Conservation (phyloP, 176 grass and related monocot species). For the Areca catechu region DNA sequence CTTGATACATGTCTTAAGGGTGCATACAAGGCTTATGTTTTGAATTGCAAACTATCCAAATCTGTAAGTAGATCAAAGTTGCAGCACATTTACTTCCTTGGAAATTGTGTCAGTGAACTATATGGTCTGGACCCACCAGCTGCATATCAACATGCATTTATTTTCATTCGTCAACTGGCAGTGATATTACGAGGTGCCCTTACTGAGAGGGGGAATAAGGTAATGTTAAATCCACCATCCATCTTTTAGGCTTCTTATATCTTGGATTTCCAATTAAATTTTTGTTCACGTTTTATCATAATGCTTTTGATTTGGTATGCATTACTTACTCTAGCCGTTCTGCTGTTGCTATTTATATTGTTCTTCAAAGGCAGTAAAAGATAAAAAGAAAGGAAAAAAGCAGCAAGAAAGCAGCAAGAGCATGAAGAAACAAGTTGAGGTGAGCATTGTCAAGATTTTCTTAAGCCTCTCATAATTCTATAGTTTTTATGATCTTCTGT, state of each 20-base stretch:
- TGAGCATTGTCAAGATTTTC: slow-evolving; percentile 19
- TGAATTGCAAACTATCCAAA: slow-evolving; percentile 96
- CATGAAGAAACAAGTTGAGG: slow-evolving; percentile 63
- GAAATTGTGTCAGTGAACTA: slow-evolving; percentile 82
- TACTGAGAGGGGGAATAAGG: slow-evolving; percentile 84
- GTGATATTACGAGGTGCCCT: slow-evolving; percentile 66
- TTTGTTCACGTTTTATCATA: too few relatives aligned
- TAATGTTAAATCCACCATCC: slow-evolving; percentile 22
- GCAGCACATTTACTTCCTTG: slow-evolving; percentile 83
- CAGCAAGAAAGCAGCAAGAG: slow-evolving; percentile 62
- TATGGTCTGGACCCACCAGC: slow-evolving; percentile 59
- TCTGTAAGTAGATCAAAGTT: slow-evolving; percentile 71
- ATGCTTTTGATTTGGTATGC: too few relatives aligned
- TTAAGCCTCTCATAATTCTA: not conserved
- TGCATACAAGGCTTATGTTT: slow-evolving; percentile 96
- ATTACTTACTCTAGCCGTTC: not conserved
- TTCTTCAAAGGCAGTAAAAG: slow-evolving; percentile 45
- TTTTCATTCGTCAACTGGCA: slow-evolving; percentile 90
- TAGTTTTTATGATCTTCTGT: too few relatives aligned
- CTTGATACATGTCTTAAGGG: slow-evolving; percentile 77
- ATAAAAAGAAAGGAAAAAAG: slow-evolving; percentile 54
- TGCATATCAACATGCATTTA: slow-evolving; percentile 87
- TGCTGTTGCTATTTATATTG: slow-evolving; percentile 6
- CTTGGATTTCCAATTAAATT: too few relatives aligned
- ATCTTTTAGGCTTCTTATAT: slow-evolving; percentile 8